Percentiles rank a stretch among this genome's conserved stretches.
phyloP scores from a whole-genome alignment of 2,329 filamentous ascomycete species.

The Gliomastix tumulicola region DNA sequence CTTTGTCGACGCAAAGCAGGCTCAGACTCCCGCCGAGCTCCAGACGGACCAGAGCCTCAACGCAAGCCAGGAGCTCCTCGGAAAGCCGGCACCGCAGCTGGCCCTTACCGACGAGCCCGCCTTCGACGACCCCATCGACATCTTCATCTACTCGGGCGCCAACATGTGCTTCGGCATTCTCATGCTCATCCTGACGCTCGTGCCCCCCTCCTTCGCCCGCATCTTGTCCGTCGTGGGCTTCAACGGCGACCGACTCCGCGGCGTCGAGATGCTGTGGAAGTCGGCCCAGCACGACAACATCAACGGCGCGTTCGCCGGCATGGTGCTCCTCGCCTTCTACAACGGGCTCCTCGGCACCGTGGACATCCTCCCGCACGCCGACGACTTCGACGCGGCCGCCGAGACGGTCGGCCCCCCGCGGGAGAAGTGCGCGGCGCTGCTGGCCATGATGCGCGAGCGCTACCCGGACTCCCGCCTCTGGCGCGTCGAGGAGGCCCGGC shows the following conservation, averaged over 20 bases:
- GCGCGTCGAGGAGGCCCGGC: slow-evolving; percentile 80
- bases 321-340: slow-evolving; percentile 79
- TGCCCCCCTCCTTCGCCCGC: slow-evolving; percentile 84
- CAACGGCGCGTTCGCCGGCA: slow-evolving; percentile 82
- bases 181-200: slow-evolving; percentile 81
- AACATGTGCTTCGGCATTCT: slow-evolving; percentile 88
- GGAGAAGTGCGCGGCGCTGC: slow-evolving; percentile 57
- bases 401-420: slow-evolving; percentile 67
- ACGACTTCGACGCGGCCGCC: slow-evolving; percentile 45
- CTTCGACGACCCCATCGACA: slow-evolving; percentile 70
- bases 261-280: slow-evolving; percentile 83
- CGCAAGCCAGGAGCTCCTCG: slow-evolving; percentile 8
- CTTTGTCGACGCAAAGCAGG: slow-evolving; percentile 51
- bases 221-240: slow-evolving; percentile 87
- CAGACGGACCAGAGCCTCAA: not conserved
- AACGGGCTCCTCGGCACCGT: slow-evolving; percentile 80
- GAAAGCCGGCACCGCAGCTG: slow-evolving; percentile 1
- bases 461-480: slow-evolving; percentile 82
- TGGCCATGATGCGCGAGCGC: slow-evolving; percentile 65
- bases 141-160: slow-evolving; percentile 82
- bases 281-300: slow-evolving; percentile 80
- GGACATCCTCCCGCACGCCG: slow-evolving; percentile 68
- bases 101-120: slow-evolving; percentile 26
- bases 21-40: slow-evolving; percentile 30
- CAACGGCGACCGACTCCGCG: slow-evolving; percentile 76